Percentiles rank a stretch among this genome's conserved stretches.
phyloP scores from a whole-genome alignment of 768 basidiomycete species.

The Suillus ampliporus region DNA sequence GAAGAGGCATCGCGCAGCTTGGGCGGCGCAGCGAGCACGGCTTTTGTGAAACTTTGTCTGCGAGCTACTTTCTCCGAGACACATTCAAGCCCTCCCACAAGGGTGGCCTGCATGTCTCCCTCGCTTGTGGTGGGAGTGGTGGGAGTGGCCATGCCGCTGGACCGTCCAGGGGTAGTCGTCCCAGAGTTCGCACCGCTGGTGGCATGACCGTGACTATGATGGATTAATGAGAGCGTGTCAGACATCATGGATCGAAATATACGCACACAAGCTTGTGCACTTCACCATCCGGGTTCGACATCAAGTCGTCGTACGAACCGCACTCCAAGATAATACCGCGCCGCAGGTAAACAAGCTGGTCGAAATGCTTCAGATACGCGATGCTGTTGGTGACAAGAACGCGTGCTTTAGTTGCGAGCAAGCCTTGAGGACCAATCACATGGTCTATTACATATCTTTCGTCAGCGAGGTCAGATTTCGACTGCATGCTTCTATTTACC shows the following conservation, averaged over 20 bases:
- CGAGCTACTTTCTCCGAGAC: slow-evolving; percentile 63
- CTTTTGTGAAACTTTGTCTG: slow-evolving; percentile 61
- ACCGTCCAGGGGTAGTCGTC: slow-evolving; percentile 53
- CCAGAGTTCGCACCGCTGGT: slow-evolving; percentile 51
- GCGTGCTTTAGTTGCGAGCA: slow-evolving; percentile 83
- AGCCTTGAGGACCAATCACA: slow-evolving; percentile 84
- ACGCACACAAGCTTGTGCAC: slow-evolving; percentile 78
- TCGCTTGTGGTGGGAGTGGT: slow-evolving; percentile 20
- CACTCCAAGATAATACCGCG: slow-evolving; percentile 83
- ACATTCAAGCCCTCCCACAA: slow-evolving; percentile 32
- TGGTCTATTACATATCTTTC: slow-evolving; percentile 54
- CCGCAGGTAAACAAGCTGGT: slow-evolving; percentile 75
- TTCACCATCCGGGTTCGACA: slow-evolving; percentile 65
- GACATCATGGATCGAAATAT: background rate
- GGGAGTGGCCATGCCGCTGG: slow-evolving; percentile 34
- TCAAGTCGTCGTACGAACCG: slow-evolving; percentile 66
- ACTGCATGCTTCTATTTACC: slow-evolving; percentile 43
- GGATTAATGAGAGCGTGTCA: background rate
- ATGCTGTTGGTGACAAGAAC: slow-evolving; percentile 89
- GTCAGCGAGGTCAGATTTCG: background rate
- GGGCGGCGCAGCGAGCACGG: slow-evolving; percentile 51
- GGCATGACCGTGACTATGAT: slow-evolving; percentile 52
- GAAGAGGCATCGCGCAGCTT: slow-evolving; percentile 45
- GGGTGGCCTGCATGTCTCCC: slow-evolving; percentile 28
- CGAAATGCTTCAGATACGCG: slow-evolving; percentile 80